Base-by-base conservation (phyloP, 345 rosid genomes). In the Gossypium australe region DNA sequence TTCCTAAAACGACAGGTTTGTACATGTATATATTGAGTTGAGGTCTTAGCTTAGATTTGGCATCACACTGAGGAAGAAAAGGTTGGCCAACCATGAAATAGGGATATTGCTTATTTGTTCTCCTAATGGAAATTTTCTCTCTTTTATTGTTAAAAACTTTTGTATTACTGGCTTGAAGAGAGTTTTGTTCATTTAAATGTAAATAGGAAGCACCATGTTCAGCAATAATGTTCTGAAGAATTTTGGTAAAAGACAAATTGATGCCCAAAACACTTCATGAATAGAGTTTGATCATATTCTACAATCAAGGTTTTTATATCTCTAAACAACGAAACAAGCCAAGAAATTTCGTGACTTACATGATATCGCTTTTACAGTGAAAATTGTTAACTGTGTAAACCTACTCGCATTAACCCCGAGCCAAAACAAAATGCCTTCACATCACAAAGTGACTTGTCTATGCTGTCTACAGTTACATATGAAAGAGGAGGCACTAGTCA, bases 1-100 rank as follows among this genome's bases (percentile, higher is more conserved):
- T 82, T 85, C 75, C 89, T 94, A 69, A 94, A 87, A 80, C 89
- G 97, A 41, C 95, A 88, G 97, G 98, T 94, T 78, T 38, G 70
- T 78, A 52, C 44, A 1, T 74, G 3, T 63, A 12, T 44, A 45
- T 65, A 25, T 17, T 24, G 47, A 29, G 17, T n/a, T 9, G 22
- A 10, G 29, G 6, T 57, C 34, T 57, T 2, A 57, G 62, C 14
- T 57, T 22, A 10, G 14, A 67, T 48, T 24, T 44, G 57, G 41
- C 56, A 47, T 22, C 71, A 13, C 18, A 67, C 24, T 47, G 53
- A 11, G 24, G 55, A 11, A 67, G 52, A 48, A 48, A 47, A 2
- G 57, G 71, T 25, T 22, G 16, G 27, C 14, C 17, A 60, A 27
- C 64, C 43, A 25, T 1, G 38, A 41, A 65, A 25, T 25, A 44